Conservation (phyloP, 768 basidiomycete genomes). For the Kwoniella bestiolae region DNA sequence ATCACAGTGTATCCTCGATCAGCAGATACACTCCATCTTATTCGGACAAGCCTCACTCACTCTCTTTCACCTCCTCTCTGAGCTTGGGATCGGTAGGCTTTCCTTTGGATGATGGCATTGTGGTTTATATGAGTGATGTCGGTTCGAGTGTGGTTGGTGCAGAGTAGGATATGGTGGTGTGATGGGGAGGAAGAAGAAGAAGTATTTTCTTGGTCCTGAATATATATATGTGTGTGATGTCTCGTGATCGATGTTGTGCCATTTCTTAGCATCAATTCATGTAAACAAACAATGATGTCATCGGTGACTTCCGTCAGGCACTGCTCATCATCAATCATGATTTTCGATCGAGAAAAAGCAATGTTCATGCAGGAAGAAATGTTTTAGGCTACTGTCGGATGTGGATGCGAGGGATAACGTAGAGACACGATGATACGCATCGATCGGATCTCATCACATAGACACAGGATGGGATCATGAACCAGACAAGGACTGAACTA, state of each 20-base stretch:
- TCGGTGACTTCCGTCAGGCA: not conserved
- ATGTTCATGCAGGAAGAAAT: not conserved
- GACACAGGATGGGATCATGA: too few relatives aligned
- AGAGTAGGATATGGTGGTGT: not conserved
- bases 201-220: not conserved
- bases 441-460: too few relatives aligned
- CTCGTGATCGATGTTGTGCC: not conserved
- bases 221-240: not conserved
- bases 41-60: conserved; percentile 26
- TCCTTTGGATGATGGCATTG: conserved; percentile 54
- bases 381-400: not conserved
- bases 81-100: conserved; percentile 55
- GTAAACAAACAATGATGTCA: conserved; percentile 5
- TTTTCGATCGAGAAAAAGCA: not conserved
- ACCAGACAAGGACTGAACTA: too few relatives aligned
- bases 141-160: not conserved
- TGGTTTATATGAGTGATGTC: conserved; percentile 9
- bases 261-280: not conserved
- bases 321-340: not conserved
- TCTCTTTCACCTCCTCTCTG: conserved; percentile 52
- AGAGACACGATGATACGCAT: too few relatives aligned
- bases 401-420: not conserved
- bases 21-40: not conserved
- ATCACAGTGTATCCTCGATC: not conserved
- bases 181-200: not conserved